phyloP scores from a whole-genome alignment of 176 grass and related monocot species.

The Carex littledalei region DNA sequence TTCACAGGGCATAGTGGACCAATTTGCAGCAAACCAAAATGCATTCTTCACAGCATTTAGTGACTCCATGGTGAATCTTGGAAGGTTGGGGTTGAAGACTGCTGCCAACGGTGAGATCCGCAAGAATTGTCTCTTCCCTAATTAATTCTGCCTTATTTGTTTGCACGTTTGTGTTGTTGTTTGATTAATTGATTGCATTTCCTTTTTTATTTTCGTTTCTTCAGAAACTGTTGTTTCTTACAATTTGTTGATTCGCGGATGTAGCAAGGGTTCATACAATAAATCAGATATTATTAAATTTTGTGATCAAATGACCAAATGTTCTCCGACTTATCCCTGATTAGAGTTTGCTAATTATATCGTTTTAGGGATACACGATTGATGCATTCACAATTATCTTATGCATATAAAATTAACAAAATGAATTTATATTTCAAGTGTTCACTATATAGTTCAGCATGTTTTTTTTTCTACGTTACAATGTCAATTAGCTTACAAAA shows the following conservation, averaged over 20 bases:
- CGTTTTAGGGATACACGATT: background rate
- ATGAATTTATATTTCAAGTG: background rate
- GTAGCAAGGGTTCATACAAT: background rate
- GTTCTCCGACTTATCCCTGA: background rate
- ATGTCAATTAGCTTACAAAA: background rate
- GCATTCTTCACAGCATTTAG: conserved; percentile 59
- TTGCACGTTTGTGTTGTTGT: background rate
- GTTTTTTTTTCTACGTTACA: background rate
- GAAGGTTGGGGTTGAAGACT: conserved; percentile 40
- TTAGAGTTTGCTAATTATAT: background rate
- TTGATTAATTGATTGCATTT: background rate
- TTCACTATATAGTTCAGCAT: background rate
- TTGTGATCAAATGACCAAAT: background rate
- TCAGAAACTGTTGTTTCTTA: background rate
- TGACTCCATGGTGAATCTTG: conserved; percentile 55
- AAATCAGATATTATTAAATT: background rate
- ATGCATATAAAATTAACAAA: too few relatives aligned
- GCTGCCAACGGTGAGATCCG: conserved; percentile 51
- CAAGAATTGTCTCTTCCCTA: conserved; percentile 29
- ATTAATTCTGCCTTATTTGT: background rate
- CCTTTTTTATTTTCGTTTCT: background rate
- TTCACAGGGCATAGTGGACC: conserved; percentile 22
- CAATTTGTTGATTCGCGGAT: background rate
- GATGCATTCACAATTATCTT: background rate
- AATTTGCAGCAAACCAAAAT: conserved; percentile 37